Base-by-base conservation (phyloP, 176 grass and related monocot genomes). In the Themeda triandra region DNA sequence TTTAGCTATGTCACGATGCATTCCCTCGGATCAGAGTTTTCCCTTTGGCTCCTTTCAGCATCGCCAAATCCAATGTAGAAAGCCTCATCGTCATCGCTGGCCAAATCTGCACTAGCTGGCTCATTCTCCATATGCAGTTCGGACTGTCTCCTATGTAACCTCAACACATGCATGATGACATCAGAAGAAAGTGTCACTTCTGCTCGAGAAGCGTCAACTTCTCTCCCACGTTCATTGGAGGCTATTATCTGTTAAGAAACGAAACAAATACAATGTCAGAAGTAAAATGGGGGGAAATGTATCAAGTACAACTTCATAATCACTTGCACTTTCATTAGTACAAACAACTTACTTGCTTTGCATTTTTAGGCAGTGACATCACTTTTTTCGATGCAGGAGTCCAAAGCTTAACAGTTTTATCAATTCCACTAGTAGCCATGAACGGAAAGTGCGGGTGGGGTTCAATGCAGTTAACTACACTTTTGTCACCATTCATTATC, bases 371-470 rank as follows among this genome's bases (percentile, higher is more conserved):
- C 25, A 92, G 69, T 1, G 81, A 49, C 23, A 63, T 76, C 1
- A 13, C 28, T 66, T 88, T 74, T 14, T 33, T 80, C 37, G 88
- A 79, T 13, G 73, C 40, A 51, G 95, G 92, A 44, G 88, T 91
- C 95, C 92, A 92, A 35, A 94, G 82, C 75, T 94, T 94, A 28
- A 94, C 62, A 66, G 66, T 92, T 45, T 83, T 89, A 56, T 89
- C 95, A 42, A 92, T 92, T 39, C 95, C 95, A 85, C 95, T 94
- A 40, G 90, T 86, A 87, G 92, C 92, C 60, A 97, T 75, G 69
- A 94, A 92, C 6, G 92, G 90, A 35, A 87, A 91, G 83, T 84
- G 86, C 0, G 95, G 95, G 76, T 97, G 88, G 19, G 92, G 84
- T 71, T 94, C 92, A 2, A 92, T 84, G 65, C 92, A 97, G 69